Conservation (phyloP, 2,329 filamentous ascomycete genomes). For the Penicillium rolfsii region DNA sequence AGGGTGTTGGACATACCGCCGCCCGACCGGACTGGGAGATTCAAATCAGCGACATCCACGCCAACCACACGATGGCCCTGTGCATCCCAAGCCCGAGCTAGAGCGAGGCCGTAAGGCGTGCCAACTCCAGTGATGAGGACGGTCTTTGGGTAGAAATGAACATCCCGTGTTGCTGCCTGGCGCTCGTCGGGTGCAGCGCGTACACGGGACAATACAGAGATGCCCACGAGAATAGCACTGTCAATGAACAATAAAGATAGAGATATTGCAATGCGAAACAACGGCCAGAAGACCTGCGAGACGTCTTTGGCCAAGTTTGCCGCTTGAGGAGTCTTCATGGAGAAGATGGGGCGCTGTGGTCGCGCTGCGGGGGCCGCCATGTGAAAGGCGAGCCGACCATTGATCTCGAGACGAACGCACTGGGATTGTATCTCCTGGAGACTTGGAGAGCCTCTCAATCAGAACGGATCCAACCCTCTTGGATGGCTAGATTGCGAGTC, state of each 20-base stretch:
- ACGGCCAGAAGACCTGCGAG: constrained; percentile 26
- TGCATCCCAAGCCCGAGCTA: constrained; percentile 67
- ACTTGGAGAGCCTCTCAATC: neutral
- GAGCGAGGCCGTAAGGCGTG: constrained; percentile 69
- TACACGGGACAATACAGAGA: constrained; percentile 34
- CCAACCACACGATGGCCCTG: constrained; percentile 72
- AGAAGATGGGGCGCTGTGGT: constrained; percentile 15
- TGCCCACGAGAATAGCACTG: constrained; percentile 48
- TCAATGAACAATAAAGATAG: constrained; percentile 53
- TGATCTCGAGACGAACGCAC: neutral
- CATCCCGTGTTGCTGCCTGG: constrained; percentile 33
- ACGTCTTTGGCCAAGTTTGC: constrained; percentile 15
- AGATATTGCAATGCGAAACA: constrained; percentile 33
- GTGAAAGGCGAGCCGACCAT: constrained; percentile 4
- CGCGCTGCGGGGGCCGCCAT: constrained; percentile 30
- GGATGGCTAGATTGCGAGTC: neutral
- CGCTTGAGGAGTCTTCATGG: constrained; percentile 18
- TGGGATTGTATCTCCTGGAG: neutral
- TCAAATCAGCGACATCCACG: constrained; percentile 62
- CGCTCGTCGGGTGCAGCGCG: constrained; percentile 26
- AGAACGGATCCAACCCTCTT: neutral
- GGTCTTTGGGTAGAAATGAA: constrained; percentile 53
- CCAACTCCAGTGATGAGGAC: constrained; percentile 73
- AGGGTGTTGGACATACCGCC: constrained; percentile 64
- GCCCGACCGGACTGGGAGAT: constrained; percentile 50